Base-by-base conservation (phyloP, 1,284 basidiomycete species). In the Sporisorium exsertum region DNA sequence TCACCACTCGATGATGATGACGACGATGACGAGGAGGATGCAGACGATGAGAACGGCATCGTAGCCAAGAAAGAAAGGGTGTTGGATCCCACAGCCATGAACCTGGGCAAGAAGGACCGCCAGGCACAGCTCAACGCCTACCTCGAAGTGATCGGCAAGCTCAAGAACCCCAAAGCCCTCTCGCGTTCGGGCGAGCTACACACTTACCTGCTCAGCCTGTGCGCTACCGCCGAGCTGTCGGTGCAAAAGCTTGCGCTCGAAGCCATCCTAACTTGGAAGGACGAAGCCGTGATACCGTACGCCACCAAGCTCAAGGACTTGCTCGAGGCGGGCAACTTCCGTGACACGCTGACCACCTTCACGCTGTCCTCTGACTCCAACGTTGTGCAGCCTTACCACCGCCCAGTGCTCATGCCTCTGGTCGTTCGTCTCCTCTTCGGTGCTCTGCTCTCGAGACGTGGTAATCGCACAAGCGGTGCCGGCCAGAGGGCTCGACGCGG, bases 101-200 rank as follows among this genome's bases (percentile, higher is more conserved):
- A 57, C 5, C 49, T 79, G 33, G 69, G 68, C 49, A 59, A 72
- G 29, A 66, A 66, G 51, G 74, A 80, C 32, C 64, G 79, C 13
- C 74, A 77, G 20, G 65, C 74, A 1, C 81, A 80, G 42, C 79
- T 84, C 40, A 78, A 62, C 16, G 87, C 89, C 94, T 29, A 88
- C 86, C 90, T 99, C 27, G 90, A 90, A 35, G 88, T 99, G 2
- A 93, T 98, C 83, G 89, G 92, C 63, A 95, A 94, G 84, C 93
- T 99, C 84, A 88, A 88, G 78, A 97, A 97, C 82, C 95, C 95
- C 12, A 95, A 94, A 86, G 93, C 93, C 0, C 88, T 97, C 1
- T 90, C 91, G 80, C 89, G 90, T 4, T 90, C 93, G 0, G 89
- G 91, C 12, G 89, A 89, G 0, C 88, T 99, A 18, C 90, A 90